Percentiles rank a stretch among this genome's conserved stretches.
phyloP scores from a whole-genome alignment of 2,329 filamentous ascomycete species.

The Penicillium sp. region DNA sequence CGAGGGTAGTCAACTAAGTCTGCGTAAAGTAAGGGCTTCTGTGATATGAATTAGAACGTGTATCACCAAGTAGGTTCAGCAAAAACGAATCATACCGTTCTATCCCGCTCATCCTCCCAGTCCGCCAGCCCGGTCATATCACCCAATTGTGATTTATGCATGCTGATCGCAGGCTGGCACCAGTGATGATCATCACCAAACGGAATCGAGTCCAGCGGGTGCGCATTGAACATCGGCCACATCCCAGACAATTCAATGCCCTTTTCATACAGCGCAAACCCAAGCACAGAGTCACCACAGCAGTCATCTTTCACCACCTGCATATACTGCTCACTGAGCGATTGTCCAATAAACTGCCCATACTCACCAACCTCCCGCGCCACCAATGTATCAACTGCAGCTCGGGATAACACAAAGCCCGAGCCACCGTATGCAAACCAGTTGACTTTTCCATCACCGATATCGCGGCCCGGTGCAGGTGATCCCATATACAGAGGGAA shows the following conservation, averaged over 20 bases:
- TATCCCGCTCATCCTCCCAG: slow-evolving; percentile 35
- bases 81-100: slow-evolving; percentile 18
- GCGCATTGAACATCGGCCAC: slow-evolving; percentile 52
- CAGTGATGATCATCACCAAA: slow-evolving; percentile 48
- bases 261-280: slow-evolving; percentile 48
- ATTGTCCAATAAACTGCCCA: slow-evolving; percentile 43
- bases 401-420: slow-evolving; percentile 50
- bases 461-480: slow-evolving; percentile 42
- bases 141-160: slow-evolving; percentile 50
- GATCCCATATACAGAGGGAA: slow-evolving; percentile 52
- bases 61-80: background rate
- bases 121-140: slow-evolving; percentile 54
- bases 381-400: slow-evolving; percentile 47
- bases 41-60: background rate
- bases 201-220: slow-evolving; percentile 52
- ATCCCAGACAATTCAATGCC: slow-evolving; percentile 50
- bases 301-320: slow-evolving; percentile 49
- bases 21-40: slow-evolving; percentile 27
- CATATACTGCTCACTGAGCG: slow-evolving; percentile 45
- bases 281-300: slow-evolving; percentile 55
- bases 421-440: slow-evolving; percentile 54
- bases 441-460: slow-evolving; percentile 14
- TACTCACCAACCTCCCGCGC: slow-evolving; percentile 9
- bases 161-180: slow-evolving; percentile 53
- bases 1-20: slow-evolving; percentile 35